phyloP scores from a whole-genome alignment of 352 stramenopile species.

The Globisporangium uncinulatum region DNA sequence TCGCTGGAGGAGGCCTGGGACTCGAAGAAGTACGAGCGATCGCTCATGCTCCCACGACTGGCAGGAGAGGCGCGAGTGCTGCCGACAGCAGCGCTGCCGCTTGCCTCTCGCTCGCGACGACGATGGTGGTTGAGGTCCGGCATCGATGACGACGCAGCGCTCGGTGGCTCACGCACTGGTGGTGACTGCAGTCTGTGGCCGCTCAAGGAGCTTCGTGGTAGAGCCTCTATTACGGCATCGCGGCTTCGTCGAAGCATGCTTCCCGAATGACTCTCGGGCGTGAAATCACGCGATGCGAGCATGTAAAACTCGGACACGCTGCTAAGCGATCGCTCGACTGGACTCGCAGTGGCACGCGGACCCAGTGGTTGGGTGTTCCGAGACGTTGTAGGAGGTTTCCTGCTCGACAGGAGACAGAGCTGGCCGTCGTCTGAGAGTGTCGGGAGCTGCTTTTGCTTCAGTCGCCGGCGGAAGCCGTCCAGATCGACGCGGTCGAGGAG shows the following conservation, averaged over 20 bases:
- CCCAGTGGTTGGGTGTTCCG: conserved; percentile 4
- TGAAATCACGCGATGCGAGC: conserved; percentile 16
- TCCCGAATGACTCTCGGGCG: not conserved
- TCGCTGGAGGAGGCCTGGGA: not conserved
- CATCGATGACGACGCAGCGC: not conserved
- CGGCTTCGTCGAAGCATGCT: conserved; percentile 3
- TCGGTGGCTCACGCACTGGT: not conserved
- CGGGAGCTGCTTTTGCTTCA: conserved; percentile 30
- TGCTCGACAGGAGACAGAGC: conserved; percentile 11
- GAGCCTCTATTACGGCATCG: not conserved
- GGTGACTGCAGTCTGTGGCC: not conserved
- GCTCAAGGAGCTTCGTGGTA: not conserved
- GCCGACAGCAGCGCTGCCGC: not conserved
- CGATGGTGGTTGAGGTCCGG: not conserved
- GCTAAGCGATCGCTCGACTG: conserved; percentile 27
- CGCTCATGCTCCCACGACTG: conserved; percentile 23
- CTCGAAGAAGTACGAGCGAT: conserved; percentile 33
- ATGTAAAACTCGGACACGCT: conserved; percentile 35
- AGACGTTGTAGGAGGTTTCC: not conserved
- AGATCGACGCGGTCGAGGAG: conserved; percentile 46
- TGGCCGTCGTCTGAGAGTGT: conserved; percentile 31
- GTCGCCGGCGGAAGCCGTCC: conserved; percentile 28
- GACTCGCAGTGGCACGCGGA: not conserved
- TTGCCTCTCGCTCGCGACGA: not conserved
- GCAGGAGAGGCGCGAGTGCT: conserved; percentile 1